These are phyloP conservation scores for Naganishia antarctica DNA, from an alignment of 768 basidiomycete species.

Conservation along the genomic window DNA sequence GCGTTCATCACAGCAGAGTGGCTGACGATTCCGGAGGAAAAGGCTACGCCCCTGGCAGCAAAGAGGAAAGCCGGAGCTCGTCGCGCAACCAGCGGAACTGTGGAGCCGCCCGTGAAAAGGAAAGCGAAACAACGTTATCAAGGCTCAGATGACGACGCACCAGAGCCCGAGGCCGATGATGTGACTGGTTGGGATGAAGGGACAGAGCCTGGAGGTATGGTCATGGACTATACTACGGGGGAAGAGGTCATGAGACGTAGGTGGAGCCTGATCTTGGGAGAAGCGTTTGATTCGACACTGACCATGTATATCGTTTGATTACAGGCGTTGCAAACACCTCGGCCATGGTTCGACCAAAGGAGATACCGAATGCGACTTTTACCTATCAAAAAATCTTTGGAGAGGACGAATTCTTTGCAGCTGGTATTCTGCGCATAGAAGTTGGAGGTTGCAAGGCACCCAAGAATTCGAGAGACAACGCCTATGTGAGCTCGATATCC, in stretches of 20 bases:
- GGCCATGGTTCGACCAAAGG: constrained; percentile 61
- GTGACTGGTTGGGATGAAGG: constrained; percentile 80
- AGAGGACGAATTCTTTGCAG: constrained; percentile 84
- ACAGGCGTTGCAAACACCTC: constrained; percentile 75
- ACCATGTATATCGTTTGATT: background rate
- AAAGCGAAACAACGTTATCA: background rate
- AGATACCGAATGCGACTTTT: constrained; percentile 65
- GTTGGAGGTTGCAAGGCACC: constrained; percentile 73
- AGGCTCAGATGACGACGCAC: constrained; percentile 23
- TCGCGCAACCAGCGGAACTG: constrained; percentile 28
- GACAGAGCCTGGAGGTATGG: constrained; percentile 63
- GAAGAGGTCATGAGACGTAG: constrained; percentile 36
- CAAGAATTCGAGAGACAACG: constrained; percentile 88
- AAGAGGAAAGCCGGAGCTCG: constrained; percentile 27
- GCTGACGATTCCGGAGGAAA: constrained; percentile 57
- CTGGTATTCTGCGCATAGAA: constrained; percentile 79
- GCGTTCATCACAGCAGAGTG: constrained; percentile 64
- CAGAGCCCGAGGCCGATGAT: constrained; percentile 23
- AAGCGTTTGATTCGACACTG: background rate
- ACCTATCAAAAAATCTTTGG: constrained; percentile 85
- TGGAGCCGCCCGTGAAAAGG: constrained; percentile 27
- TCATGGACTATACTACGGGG: constrained; percentile 62
- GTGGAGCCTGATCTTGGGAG: background rate
- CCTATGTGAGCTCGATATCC: constrained; percentile 61
- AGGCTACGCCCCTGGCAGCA: constrained; percentile 54